Percentiles rank a stretch among this genome's conserved stretches.
Evolutionary conservation across 148 eudicot genomes (phyloP).

Genomic region (Fagopyrum tataricum): DNA sequence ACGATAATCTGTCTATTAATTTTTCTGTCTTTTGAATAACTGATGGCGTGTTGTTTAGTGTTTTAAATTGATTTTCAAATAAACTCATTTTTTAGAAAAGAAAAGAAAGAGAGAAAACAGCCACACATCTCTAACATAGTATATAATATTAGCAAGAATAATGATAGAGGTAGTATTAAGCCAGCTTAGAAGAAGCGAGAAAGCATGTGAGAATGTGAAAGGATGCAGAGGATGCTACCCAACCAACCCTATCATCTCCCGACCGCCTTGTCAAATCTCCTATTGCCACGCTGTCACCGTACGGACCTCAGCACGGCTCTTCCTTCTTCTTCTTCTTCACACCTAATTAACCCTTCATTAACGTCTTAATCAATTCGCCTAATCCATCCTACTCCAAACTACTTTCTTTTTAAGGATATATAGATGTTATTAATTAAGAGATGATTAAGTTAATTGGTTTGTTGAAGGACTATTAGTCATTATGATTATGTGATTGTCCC

Average conservation of each 20-base stretch:
- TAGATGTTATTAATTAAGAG: not conserved
- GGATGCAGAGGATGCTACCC: slow-evolving; percentile 5
- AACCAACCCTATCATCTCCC: not conserved
- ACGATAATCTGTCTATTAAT: no score
- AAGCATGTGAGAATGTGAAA: not conserved
- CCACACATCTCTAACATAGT: no score
- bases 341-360: no score
- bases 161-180: not conserved
- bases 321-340: not conserved
- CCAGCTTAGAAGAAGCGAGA: not conserved
- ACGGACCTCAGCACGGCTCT: not conserved
- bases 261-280: slow-evolving; percentile 6
- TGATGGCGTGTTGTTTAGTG: no score
- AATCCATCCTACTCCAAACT: not conserved
- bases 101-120: no score
- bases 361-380: not conserved
- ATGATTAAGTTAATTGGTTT: not conserved
- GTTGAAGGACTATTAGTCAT: not conserved
- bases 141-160: not conserved
- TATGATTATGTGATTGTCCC: not conserved
- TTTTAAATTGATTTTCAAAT: no score
- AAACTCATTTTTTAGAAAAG: no score
- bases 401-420: not conserved
- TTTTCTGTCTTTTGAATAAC: no score
- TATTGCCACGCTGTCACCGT: slow-evolving; percentile 6